Evolutionary conservation across 2,329 filamentous ascomycete species (phyloP), one percentile per base, ranked within the genome.

Genomic region (Hymenoscyphus fructigenus): DNA sequence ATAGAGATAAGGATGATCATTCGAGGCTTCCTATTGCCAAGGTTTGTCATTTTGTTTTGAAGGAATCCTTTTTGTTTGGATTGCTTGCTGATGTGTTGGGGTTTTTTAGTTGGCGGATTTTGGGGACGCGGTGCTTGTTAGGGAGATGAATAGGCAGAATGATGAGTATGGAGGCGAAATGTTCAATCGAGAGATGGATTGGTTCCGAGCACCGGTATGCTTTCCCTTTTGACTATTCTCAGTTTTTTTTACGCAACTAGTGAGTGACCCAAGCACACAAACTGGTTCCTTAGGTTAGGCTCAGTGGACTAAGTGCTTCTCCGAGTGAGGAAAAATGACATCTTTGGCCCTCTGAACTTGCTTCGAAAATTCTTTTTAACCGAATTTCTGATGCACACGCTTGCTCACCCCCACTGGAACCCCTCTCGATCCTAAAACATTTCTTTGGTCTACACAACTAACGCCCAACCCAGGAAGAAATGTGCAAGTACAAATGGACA

Each of bases 51-150:
- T 17, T 14, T 53, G 15, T 4, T n/a, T 53, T 28, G 47, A 23
- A n/a, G 26, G 14, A 1, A 6, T 57, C 1, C 10, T 23, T 28
- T 29, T n/a, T 9, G 9, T 12, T 10, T 29, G 6, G 14, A 12
- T n/a, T 14, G 23, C 7, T n/a, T 29, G 5, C 29, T 57, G 15
- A 57, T 28, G 12, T 28, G 10, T 29, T 17, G 15, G 28, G 9
- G 20, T 41, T 3, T 17, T 17, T 41, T 34, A 66, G 65, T 62
- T 66, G 44, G 65, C 57, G 36, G 65, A 66, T 29, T 64, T 66
- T n/a, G 65, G 65, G 29, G 65, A 64, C 53, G 59, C 65, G 29
- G 17, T 62, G 23, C 32, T 47, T 14, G 59, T 66, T 20, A 36
- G 47, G 23, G 53, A 59, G 9, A 23, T 32, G 5, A 38, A 26